phyloP scores from a whole-genome alignment of 2,329 filamentous ascomycete genomes.

The Fusarium tanahbumbuense region DNA sequence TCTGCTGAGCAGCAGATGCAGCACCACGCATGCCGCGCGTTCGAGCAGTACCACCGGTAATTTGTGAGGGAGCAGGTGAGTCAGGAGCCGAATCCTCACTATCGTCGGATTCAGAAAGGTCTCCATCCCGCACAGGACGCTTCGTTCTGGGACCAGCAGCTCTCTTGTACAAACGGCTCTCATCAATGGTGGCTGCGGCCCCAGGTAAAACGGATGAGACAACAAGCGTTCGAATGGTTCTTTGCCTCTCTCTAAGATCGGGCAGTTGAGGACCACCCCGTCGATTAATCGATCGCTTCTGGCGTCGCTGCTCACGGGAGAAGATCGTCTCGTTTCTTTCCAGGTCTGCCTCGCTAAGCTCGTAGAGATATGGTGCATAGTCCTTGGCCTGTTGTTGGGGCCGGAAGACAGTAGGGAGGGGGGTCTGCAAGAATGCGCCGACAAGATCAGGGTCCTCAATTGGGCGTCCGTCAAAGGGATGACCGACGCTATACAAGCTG shows the following conservation, averaged over 20 bases:
- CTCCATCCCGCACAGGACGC: conserved; percentile 69
- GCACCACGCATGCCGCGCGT: conserved; percentile 91
- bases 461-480: conserved; percentile 93
- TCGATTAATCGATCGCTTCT: conserved; percentile 95
- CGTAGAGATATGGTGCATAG: conserved; percentile 92
- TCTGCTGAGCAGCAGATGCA: conserved; percentile 85
- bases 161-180: conserved; percentile 88
- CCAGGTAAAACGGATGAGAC: conserved; percentile 94
- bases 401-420: conserved; percentile 84
- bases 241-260: conserved; percentile 94
- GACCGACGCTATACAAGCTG: conserved; percentile 90
- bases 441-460: conserved; percentile 92
- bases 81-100: conserved; percentile 89
- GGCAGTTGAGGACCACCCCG: conserved; percentile 91
- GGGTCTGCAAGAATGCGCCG: conserved; percentile 85
- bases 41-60: conserved; percentile 80
- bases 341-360: conserved; percentile 89
- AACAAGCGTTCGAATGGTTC: conserved; percentile 90
- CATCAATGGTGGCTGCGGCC: conserved; percentile 81
- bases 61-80: conserved; percentile 81
- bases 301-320: conserved; percentile 89
- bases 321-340: conserved; percentile 93
- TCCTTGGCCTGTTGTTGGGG: conserved; percentile 94
- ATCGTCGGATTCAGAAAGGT: conserved; percentile 87
- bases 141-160: conserved; percentile 70